Base-by-base conservation (phyloP, 495 filamentous ascomycete species). In the Opeltia flavorubescens region DNA sequence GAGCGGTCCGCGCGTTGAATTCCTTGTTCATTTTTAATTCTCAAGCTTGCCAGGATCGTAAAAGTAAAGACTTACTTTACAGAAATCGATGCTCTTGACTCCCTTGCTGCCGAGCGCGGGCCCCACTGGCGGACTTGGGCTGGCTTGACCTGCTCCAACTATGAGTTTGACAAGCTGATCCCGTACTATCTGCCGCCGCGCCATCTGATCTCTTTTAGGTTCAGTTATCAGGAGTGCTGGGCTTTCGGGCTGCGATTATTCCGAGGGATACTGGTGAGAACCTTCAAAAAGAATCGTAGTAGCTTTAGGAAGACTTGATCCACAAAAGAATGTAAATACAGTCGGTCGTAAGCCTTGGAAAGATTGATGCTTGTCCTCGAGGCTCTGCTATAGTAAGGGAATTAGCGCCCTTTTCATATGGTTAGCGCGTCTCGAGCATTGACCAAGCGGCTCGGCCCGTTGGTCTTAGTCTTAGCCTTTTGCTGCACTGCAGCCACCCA, bases 51-150 rank as follows among this genome's bases (percentile, higher is more conserved):
- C 8, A 15, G 33, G 24, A 45, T 15, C 13, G 17, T 25, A 23
- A 50, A 31, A 44, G 43, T 39, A 47, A 41, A 29, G 50, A 52
- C 68, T 54, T 58, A 95, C 91, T 76, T 98, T 98, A 76, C 91
- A 96, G 62, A 96, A 96, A 66, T 99, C 93, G 83, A 99, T 99
- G 50, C 83, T 89, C 72, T 99, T 99, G 33, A 99, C 84, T 70
- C 91, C 91, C 72, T 95, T 96, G 63, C 83, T 89, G 62, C 91
- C 91, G 52, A 99, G 73, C 36, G 91, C 93, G 25, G 93, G 93
- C 68, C 93, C 93, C 58, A 99, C 87, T 2, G 91, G 91, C n/a
- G 91, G 93, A 67, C 86, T 89, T 26, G 91, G 91, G 50, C 81
- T 84, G 40, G 91, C 91, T 61, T 96, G 86, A n/a, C 91, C 93